Percentiles rank a stretch among this genome's conserved stretches.
These are phyloP conservation scores for Russula ochroleuca DNA, from an alignment of 768 basidiomycete genomes.

Conservation along the genomic window DNA sequence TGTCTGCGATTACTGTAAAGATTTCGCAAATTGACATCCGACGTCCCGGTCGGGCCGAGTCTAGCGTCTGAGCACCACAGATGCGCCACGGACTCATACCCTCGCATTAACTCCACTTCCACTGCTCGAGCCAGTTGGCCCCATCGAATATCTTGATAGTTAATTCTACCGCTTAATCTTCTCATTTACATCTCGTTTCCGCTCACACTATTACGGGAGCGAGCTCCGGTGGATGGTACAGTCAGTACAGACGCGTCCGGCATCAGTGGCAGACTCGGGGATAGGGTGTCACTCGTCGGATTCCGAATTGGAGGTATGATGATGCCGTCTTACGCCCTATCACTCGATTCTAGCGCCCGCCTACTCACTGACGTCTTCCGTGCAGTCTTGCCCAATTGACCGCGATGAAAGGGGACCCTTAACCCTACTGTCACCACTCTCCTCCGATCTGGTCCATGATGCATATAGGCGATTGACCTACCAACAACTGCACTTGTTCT, in stretches of 20 bases:
- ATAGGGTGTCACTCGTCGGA: slow-evolving; percentile 10
- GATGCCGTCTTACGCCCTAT: background rate
- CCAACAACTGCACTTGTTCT: slow-evolving; percentile 69
- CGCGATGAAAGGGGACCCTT: background rate
- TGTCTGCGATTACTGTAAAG: no score
- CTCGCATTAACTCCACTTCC: background rate
- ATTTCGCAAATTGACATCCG: no score
- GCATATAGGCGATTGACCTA: slow-evolving; percentile 67
- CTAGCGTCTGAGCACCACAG: background rate
- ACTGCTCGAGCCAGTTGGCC: no score
- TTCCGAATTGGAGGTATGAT: slow-evolving; percentile 17
- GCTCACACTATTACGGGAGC: background rate
- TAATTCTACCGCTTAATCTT: background rate
- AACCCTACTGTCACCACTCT: slow-evolving; percentile 13
- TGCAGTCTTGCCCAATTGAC: slow-evolving; percentile 5
- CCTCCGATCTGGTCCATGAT: slow-evolving; percentile 48
- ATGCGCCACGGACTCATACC: background rate
- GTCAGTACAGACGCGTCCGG: slow-evolving; percentile 18
- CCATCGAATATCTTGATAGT: background rate
- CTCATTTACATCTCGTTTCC: background rate
- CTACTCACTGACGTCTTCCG: background rate
- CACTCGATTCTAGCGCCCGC: background rate
- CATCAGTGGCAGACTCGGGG: slow-evolving; percentile 22
- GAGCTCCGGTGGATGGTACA: slow-evolving; percentile 13
- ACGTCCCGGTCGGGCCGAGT: slow-evolving; percentile 12